phyloP scores from a whole-genome alignment of 495 filamentous ascomycete genomes.

The Daldinia caldariorum region DNA sequence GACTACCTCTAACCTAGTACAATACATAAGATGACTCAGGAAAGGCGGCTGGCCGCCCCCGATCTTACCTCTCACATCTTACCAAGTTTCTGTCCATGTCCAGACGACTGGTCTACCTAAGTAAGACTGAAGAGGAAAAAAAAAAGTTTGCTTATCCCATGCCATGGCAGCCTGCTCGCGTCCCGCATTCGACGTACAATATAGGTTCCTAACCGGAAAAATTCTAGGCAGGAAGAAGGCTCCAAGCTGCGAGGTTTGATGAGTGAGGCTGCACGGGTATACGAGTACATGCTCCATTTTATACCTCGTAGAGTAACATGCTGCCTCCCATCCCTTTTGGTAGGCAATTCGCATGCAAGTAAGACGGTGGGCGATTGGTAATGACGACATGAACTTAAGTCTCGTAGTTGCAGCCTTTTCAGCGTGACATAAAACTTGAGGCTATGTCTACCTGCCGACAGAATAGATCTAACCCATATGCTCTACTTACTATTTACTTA shows the following conservation, averaged over 20 bases:
- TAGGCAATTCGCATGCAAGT: neutral
- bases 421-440: conserved; percentile 2
- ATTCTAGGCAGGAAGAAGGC: neutral
- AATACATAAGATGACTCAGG: conserved; percentile 11
- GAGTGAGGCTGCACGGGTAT: neutral
- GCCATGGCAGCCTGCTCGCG: neutral
- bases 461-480: neutral
- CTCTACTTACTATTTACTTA: neutral
- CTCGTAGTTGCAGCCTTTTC: neutral
- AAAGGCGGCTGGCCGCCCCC: neutral
- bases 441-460: neutral
- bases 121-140: neutral
- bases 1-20: neutral
- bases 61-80: neutral
- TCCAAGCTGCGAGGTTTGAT: neutral
- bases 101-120: neutral
- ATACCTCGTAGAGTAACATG: neutral
- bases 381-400: neutral
- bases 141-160: neutral
- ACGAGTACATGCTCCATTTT: neutral
- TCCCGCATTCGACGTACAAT: neutral
- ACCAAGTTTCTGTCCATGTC: no score
- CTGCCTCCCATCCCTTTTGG: neutral
- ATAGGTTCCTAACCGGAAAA: neutral
- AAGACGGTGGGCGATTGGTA: neutral